Evolutionary conservation across 768 basidiomycete genomes (phyloP), one percentile per base, ranked within the genome.

Genomic region (Collybiopsis luxurians): DNA sequence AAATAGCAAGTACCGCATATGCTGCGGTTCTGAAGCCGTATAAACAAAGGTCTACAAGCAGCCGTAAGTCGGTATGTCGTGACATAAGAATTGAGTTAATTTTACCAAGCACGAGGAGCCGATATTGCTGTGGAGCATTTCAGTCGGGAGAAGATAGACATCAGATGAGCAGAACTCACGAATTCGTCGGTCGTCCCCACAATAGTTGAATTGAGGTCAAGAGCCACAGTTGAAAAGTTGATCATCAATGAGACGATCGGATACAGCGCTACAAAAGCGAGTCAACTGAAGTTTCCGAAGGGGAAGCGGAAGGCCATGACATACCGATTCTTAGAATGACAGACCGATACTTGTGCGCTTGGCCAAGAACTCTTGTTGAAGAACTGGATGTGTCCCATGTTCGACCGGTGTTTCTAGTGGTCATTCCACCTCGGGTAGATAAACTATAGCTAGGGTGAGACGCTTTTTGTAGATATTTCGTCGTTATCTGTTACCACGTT

Each of bases 171-270:
- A 48, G 24, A 30, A 28, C 52, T 19, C 26, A 62, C 64, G 36
- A 59, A 44, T 31, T 65, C 47, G 1, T 57, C 56, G 42, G 63
- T 55, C 5, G 63, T 38, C 23, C 59, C 59, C 10, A 51, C 36
- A 3, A 66, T 57, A 34, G 62, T 60, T 27, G 56, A 31, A 51
- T 61, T 30, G 50, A 68, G 57, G 50, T 67, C 67, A 5, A 68
- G 42, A 17, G 60, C 58, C 21, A 60, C 56, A 11, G 64, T 62
- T 12, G 62, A 52, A 39, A 59, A 61, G 54, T 67, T 67, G 40
- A 66, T 39, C 21, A 63, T 27, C 6, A 60, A 46, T 1, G 66
- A 67, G 23, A 67, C 49, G n/a, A 68, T 62, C 1, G 67, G 66
- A 30, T 68, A 68, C 11, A 68, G 57, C 10, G 42, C 57, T 63